Evolutionary conservation across 2,329 filamentous ascomycete genomes (phyloP).

Genomic region (Plenodomus lindquistii): DNA sequence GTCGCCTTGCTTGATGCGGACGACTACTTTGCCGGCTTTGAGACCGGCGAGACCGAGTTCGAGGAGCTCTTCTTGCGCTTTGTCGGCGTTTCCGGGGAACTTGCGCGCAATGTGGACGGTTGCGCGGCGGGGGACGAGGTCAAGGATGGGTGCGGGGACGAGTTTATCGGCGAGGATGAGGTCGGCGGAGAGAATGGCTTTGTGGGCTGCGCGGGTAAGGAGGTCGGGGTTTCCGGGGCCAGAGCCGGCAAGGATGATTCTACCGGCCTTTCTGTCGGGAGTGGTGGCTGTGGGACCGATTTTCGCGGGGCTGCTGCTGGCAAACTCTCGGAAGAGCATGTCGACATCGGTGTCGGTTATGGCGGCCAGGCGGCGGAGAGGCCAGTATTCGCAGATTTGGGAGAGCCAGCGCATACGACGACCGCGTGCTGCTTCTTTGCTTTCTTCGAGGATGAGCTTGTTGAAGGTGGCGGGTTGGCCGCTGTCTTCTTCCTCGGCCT

Average conservation of each 20-base stretch:
- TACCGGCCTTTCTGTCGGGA: conserved; percentile 55
- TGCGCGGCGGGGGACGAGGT: conserved; percentile 86
- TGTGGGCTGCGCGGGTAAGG: conserved; percentile 79
- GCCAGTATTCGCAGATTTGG: conserved; percentile 99
- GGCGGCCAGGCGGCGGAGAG: conserved; percentile 76
- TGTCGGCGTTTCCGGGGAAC: conserved; percentile 95
- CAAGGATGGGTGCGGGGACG: conserved; percentile 80
- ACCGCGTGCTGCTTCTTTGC: conserved; percentile 73
- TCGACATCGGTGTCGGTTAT: conserved; percentile 82
- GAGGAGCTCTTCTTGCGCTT: conserved; percentile 87
- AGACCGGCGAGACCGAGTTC: conserved; percentile 73
- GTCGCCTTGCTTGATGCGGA: conserved; percentile 94
- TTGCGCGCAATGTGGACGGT: conserved; percentile 92
- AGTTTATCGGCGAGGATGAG: conserved; percentile 86
- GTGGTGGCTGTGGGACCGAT: conserved; percentile 23
- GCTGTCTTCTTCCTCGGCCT: conserved; percentile 63
- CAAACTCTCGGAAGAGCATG: conserved; percentile 73
- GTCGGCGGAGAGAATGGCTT: conserved; percentile 74
- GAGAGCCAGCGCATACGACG: conserved; percentile 89
- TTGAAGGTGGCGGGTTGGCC: conserved; percentile 87
- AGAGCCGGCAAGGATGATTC: conserved; percentile 85
- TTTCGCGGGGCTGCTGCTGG: conserved; percentile 44
- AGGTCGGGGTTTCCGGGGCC: conserved; percentile 93
- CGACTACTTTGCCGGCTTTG: conserved; percentile 72
- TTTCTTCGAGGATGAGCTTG: conserved; percentile 73